Evolutionary conservation across 345 rosid genomes (phyloP).

Genomic region (Populus pruinosa): DNA sequence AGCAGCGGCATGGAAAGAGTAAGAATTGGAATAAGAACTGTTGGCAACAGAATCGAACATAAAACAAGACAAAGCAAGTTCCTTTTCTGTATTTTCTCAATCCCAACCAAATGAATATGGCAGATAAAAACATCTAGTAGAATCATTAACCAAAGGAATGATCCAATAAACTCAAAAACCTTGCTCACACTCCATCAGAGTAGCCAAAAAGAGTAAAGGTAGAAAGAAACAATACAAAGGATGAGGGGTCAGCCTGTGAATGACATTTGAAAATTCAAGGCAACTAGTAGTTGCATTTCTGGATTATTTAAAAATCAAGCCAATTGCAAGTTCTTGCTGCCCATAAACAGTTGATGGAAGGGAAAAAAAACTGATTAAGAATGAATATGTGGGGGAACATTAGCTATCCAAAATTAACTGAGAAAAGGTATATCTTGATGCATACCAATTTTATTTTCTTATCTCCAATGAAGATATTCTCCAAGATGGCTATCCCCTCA

Average conservation of each 20-base stretch:
- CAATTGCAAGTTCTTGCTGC: too few relatives aligned
- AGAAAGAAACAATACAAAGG: not conserved
- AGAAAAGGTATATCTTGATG: too few relatives aligned
- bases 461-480: too few relatives aligned
- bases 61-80: not conserved
- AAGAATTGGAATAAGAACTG: not conserved
- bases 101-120: not conserved
- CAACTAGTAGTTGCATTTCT: not conserved
- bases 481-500: too few relatives aligned
- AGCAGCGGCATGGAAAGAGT: not conserved
- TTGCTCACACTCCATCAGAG: not conserved
- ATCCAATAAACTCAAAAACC: not conserved
- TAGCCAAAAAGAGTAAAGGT: not conserved
- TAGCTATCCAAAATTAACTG: too few relatives aligned
- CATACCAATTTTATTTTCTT: too few relatives aligned
- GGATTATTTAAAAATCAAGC: too few relatives aligned
- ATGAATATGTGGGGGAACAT: too few relatives aligned
- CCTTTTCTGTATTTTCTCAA: not conserved
- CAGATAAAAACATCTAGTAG: not conserved
- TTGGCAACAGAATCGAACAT: not conserved
- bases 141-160: not conserved
- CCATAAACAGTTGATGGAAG: too few relatives aligned
- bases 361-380: too few relatives aligned
- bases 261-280: not conserved
- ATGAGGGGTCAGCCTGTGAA: not conserved